phyloP scores from a whole-genome alignment of 164 flowering plant species.

The Santalum album region DNA sequence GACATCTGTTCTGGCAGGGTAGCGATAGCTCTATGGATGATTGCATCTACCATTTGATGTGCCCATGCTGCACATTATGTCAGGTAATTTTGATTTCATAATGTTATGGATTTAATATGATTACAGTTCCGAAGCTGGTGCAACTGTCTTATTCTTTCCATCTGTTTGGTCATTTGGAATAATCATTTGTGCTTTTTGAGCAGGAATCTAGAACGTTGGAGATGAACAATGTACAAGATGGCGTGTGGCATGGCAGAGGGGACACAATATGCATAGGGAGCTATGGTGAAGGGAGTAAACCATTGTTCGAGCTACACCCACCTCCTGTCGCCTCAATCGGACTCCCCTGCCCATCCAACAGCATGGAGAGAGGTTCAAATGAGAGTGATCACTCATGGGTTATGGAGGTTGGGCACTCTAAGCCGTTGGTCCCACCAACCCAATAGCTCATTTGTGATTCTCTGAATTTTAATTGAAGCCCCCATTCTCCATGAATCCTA shows the following conservation, averaged over 20 bases:
- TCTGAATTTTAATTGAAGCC: too few species aligned
- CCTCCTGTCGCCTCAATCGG: conserved; percentile 37
- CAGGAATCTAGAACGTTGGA: conserved; percentile 93
- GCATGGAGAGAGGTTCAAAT: conserved; percentile 19
- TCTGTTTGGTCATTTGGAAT: not conserved
- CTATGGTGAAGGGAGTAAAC: conserved; percentile 35
- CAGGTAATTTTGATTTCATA: conserved; percentile 31
- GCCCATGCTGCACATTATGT: conserved; percentile 70
- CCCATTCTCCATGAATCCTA: too few species aligned
- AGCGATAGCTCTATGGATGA: conserved; percentile 65
- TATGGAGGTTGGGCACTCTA: conserved; percentile 16
- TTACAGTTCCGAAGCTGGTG: not conserved
- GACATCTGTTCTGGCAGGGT: conserved; percentile 35
- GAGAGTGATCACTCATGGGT: conserved; percentile 17
- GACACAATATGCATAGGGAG: conserved; percentile 81
- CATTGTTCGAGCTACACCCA: conserved; percentile 41
- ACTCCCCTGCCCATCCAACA: conserved; percentile 28
- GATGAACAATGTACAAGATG: conserved; percentile 88
- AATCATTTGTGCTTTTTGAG: not conserved
- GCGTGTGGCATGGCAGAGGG: conserved; percentile 90
- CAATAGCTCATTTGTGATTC: not conserved
- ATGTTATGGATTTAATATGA: not conserved
- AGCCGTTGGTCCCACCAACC: conserved; percentile 17
- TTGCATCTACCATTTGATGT: conserved; percentile 63
- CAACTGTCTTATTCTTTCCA: not conserved